phyloP scores from a whole-genome alignment of 2,329 filamentous ascomycete species.

The Ophiosphaerella korrae region DNA sequence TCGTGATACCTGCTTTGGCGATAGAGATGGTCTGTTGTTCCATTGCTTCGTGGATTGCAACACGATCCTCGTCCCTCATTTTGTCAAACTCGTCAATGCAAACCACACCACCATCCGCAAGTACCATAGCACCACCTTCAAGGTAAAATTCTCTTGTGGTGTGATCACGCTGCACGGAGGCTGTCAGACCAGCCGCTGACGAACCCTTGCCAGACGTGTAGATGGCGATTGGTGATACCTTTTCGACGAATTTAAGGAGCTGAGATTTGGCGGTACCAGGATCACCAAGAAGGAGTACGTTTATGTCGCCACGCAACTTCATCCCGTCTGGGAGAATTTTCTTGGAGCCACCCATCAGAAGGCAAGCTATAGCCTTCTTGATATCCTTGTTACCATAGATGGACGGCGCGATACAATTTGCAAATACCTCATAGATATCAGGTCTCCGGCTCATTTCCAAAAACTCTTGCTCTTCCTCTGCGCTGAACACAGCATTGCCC shows the following conservation, averaged over 20 bases:
- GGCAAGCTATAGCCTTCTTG: conserved; percentile 94
- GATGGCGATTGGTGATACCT: conserved; percentile 93
- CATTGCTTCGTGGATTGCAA: conserved; percentile 99
- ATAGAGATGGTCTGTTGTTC: conserved; percentile 99
- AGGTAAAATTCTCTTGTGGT: conserved; percentile 95
- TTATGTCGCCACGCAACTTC: conserved; percentile 97
- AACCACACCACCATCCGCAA: conserved; percentile 94
- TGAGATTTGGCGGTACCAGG: conserved; percentile 98
- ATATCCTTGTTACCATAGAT: conserved; percentile 97
- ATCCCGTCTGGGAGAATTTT: conserved; percentile 98
- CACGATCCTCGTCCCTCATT: conserved; percentile 97
- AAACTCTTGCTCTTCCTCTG: conserved; percentile 98
- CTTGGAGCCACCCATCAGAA: conserved; percentile 93
- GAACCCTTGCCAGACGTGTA: conserved; percentile 99
- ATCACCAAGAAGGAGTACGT: conserved; percentile 93
- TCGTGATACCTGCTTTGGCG: conserved; percentile 97
- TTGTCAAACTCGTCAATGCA: conserved; percentile 99
- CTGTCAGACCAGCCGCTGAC: conserved; percentile 94
- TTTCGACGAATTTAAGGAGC: conserved; percentile 95
- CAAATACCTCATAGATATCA: conserved; percentile 90
- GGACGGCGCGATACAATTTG: conserved; percentile 91
- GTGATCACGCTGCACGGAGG: conserved; percentile 91
- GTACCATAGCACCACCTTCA: conserved; percentile 97
- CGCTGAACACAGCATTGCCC: conserved; percentile 81
- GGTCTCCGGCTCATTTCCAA: conserved; percentile 85